A percentile compares a stretch with the other conserved stretches of the same genome.
These are phyloP conservation scores for Capillidium rhysosporum DNA, from an alignment of 371 early-diverging fungal genomes.

Conservation along the genomic window DNA sequence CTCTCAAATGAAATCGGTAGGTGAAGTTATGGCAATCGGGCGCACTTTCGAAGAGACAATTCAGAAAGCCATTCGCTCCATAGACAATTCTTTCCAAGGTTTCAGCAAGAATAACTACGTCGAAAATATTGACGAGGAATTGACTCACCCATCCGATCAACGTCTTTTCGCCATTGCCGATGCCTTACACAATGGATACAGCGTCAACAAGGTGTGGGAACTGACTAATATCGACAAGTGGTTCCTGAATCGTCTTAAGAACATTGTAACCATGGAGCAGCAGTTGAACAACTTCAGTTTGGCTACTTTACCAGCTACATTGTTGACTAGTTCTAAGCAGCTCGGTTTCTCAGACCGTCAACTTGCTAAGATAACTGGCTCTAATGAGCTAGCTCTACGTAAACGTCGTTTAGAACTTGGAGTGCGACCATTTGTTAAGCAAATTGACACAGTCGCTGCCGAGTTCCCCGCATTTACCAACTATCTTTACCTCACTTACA, in stretches of 20 bases:
- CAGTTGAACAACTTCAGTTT: slow-evolving; percentile 23
- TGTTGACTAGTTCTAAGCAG: slow-evolving; percentile 55
- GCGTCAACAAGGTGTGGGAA: slow-evolving; percentile 63
- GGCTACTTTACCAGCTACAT: slow-evolving; percentile 21
- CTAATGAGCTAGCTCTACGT: slow-evolving; percentile 64
- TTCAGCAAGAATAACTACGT: slow-evolving; percentile 32
- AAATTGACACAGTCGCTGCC: slow-evolving; percentile 81
- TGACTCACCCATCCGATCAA: slow-evolving; percentile 65
- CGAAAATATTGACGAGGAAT: slow-evolving; percentile 45
- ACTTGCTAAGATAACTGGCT: slow-evolving; percentile 47
- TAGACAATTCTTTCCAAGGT: slow-evolving; percentile 44
- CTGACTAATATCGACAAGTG: slow-evolving; percentile 87
- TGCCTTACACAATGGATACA: slow-evolving; percentile 58
- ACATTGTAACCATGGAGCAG: slow-evolving; percentile 48
- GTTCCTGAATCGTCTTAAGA: slow-evolving; percentile 81
- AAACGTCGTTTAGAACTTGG: slow-evolving; percentile 32
- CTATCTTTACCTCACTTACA: slow-evolving; percentile 86
- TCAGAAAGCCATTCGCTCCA: slow-evolving; percentile 73
- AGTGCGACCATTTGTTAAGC: slow-evolving; percentile 74
- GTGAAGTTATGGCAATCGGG: slow-evolving; percentile 94
- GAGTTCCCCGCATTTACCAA: slow-evolving; percentile 86
- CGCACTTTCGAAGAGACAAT: slow-evolving; percentile 85
- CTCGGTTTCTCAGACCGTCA: slow-evolving; percentile 73
- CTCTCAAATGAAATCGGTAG: slow-evolving; percentile 83
- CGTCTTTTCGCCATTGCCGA: slow-evolving; percentile 77